Evolutionary conservation across 1,284 basidiomycete genomes (phyloP).

Genomic region (Megacollybia platyphylla): DNA sequence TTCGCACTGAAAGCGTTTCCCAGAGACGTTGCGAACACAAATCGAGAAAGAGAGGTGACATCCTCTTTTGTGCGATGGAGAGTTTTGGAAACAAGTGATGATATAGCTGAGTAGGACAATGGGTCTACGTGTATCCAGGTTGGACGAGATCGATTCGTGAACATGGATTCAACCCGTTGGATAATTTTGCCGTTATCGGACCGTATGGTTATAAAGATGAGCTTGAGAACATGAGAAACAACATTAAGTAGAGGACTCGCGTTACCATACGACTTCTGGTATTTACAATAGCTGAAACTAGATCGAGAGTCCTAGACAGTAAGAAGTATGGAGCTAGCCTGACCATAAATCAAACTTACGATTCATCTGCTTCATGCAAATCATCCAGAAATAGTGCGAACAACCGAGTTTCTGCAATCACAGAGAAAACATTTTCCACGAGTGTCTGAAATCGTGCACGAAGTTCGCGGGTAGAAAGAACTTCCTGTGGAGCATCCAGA

Average conservation of each 20-base stretch:
- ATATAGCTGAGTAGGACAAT: conserved; percentile 39
- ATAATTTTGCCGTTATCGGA: conserved; percentile 39
- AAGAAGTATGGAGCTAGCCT: conserved; percentile 3
- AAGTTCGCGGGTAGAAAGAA: conserved; percentile 42
- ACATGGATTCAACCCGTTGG: conserved; percentile 41
- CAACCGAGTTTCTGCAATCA: conserved; percentile 52
- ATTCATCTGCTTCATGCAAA: conserved; percentile 59
- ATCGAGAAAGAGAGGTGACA: conserved; percentile 34
- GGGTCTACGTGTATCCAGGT: conserved; percentile 59
- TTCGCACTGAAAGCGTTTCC: conserved; percentile 59
- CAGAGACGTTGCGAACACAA: conserved; percentile 42
- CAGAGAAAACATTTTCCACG: conserved; percentile 54
- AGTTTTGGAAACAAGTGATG: conserved; percentile 45
- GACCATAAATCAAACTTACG: conserved; percentile 23
- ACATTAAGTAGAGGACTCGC: background rate
- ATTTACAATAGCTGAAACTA: conserved; percentile 49
- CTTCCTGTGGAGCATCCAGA: conserved; percentile 37
- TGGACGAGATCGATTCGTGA: conserved; percentile 36
- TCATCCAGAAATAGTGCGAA: conserved; percentile 63
- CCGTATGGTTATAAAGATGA: conserved; percentile 54
- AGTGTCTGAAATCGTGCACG: conserved; percentile 55
- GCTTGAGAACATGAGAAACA: conserved; percentile 18
- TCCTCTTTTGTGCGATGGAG: conserved; percentile 49
- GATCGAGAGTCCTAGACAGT: conserved; percentile 38
- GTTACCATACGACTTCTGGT: conserved; percentile 51